Base-by-base conservation (phyloP, 2,329 filamentous ascomycete genomes). In the Fusarium sp. region DNA sequence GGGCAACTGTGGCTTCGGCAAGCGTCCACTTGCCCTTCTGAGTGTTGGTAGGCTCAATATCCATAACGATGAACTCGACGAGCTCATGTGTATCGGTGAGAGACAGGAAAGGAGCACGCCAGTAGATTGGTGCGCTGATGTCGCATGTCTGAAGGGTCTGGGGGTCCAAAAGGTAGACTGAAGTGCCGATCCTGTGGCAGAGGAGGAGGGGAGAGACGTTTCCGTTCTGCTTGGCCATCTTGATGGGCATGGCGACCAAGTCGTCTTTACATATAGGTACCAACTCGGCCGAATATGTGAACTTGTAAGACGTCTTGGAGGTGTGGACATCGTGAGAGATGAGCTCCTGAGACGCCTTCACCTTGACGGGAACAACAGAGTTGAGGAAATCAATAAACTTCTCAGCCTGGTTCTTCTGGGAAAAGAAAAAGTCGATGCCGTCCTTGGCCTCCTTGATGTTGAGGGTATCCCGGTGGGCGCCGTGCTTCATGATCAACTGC, bases 391-490 rank as follows among this genome's bases (percentile, higher is more conserved):
- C 95, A 71, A 97, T 91, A 82, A 98, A 96, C 80, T 94, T 95
- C 80, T 97, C 95, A 9, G 95, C 96, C 78, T 97, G 94, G 80
- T 98, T 99, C 79, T 94, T 89, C 68, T 93, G 92, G 0, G 94
- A 90, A 81, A 97, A 99, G 88, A 92, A 99, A 83, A 99, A 99
- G 82, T 99, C 97, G 69, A 99, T 92, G 2, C 97, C 97, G 78
- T 98, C 95, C 84, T 95, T 95, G 31, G 94, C 94, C 85, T 99
- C 97, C 82, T 97, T 98, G 85, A 99, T 99, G 83, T 98, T 99
- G 84, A 98, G 95, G 1, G 96, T 97, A 77, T 99, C 95, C 75
- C 91, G 90, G 83, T 98, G 95, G 5, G 96, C 97, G 65, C 91
- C 90, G 82, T 98, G 95, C 87, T 98, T 98, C 78, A 99, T 88